phyloP scores from a whole-genome alignment of 1,284 basidiomycete genomes.

The Sanghuangporus weigelae region DNA sequence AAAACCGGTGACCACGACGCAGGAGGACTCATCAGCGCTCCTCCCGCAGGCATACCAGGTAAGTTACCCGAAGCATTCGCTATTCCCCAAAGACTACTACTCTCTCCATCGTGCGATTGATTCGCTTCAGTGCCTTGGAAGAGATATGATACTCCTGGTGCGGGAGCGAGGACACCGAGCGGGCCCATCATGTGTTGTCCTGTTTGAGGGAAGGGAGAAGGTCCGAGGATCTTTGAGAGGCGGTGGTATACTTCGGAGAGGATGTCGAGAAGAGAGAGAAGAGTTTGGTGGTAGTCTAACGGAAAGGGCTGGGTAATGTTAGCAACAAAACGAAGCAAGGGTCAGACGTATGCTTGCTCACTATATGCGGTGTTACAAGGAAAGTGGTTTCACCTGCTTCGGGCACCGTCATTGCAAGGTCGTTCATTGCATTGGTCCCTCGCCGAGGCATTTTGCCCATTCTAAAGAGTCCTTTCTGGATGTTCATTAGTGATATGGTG shows the following conservation, averaged over 20 bases:
- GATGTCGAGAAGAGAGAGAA: slow-evolving; percentile 80
- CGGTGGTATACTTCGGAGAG: slow-evolving; percentile 84
- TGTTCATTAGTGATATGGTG: slow-evolving; percentile 15
- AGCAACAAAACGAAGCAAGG: neutral
- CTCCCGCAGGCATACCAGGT: slow-evolving; percentile 13
- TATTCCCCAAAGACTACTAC: slow-evolving; percentile 61
- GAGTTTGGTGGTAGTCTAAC: slow-evolving; percentile 81
- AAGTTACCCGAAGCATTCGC: slow-evolving; percentile 37
- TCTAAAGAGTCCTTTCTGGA: slow-evolving; percentile 51
- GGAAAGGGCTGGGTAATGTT: slow-evolving; percentile 59
- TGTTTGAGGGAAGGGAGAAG: slow-evolving; percentile 61
- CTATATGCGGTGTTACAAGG: slow-evolving; percentile 71
- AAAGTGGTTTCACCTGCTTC: slow-evolving; percentile 65
- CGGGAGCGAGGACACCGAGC: slow-evolving; percentile 62
- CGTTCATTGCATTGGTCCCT: slow-evolving; percentile 46
- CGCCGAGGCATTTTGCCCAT: slow-evolving; percentile 45
- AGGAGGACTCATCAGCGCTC: slow-evolving; percentile 45
- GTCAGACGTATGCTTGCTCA: slow-evolving; percentile 24
- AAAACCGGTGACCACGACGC: slow-evolving; percentile 53
- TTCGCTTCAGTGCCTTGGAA: slow-evolving; percentile 41
- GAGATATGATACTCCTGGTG: slow-evolving; percentile 77
- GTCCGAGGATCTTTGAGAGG: slow-evolving; percentile 72
- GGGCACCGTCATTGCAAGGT: slow-evolving; percentile 54
- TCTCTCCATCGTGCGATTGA: slow-evolving; percentile 34
- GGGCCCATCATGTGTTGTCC: slow-evolving; percentile 73